These are phyloP conservation scores for Pichia insulana DNA, from an alignment of 805 yeast species.

Conservation along the genomic window DNA sequence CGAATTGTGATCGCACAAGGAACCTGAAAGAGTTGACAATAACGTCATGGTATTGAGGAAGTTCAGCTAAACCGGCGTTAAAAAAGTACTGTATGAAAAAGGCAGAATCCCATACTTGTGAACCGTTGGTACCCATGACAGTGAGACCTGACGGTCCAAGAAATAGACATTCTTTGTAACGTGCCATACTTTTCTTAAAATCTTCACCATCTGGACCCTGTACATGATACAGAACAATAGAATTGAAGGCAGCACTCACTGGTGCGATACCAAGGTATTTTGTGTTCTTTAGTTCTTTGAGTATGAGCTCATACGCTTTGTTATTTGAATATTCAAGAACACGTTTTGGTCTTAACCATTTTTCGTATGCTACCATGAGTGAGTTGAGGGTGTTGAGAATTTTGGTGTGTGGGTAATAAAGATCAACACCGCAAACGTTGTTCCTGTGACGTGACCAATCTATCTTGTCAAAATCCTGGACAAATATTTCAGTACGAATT, in stretches of 20 bases:
- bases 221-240: slow-evolving; percentile 59
- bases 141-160: slow-evolving; percentile 88
- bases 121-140: slow-evolving; percentile 95
- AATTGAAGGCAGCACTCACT: slow-evolving; percentile 76
- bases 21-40: slow-evolving; percentile 63
- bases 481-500: slow-evolving; percentile 75
- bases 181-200: slow-evolving; percentile 44
- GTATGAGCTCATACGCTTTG: slow-evolving; percentile 51
- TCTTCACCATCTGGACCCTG: slow-evolving; percentile 62
- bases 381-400: slow-evolving; percentile 56
- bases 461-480: slow-evolving; percentile 51
- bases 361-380: slow-evolving; percentile 55
- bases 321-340: slow-evolving; percentile 42
- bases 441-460: slow-evolving; percentile 68
- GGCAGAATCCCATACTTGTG: slow-evolving; percentile 95
- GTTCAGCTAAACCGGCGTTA: slow-evolving; percentile 67
- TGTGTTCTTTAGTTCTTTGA: slow-evolving; percentile 72
- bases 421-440: slow-evolving; percentile 82
- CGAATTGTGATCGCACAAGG: slow-evolving; percentile 76
- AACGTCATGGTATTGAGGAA: slow-evolving; percentile 54
- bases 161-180: slow-evolving; percentile 71
- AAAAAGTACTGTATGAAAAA: slow-evolving; percentile 81
- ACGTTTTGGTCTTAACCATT: slow-evolving; percentile 70
- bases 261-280: slow-evolving; percentile 87
- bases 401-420: slow-evolving; percentile 85